These are phyloP conservation scores for Odonthalia washingtoniensis DNA, from an alignment of 31 red algal genomes.

Conservation along the genomic window DNA sequence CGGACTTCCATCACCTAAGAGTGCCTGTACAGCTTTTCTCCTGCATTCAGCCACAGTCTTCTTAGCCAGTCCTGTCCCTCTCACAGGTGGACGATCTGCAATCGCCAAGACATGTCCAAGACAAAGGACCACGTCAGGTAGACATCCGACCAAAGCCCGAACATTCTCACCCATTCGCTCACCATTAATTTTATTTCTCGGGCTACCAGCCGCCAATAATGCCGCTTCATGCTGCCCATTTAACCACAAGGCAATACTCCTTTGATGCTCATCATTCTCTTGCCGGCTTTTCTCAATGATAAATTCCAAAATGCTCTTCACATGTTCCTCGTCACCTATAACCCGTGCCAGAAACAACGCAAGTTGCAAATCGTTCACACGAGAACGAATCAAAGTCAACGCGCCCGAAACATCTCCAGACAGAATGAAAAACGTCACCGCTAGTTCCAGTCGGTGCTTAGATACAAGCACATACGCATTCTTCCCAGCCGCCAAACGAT, in stretches of 20 bases:
- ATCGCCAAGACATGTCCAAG: constrained; percentile 66
- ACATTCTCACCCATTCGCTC: constrained; percentile 7
- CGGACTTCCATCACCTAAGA: constrained; percentile 68
- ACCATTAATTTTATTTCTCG: constrained; percentile 31
- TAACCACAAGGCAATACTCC: constrained; percentile 81
- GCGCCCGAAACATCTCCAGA: constrained; percentile 67
- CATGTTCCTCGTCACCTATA: constrained; percentile 42
- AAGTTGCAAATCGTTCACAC: constrained; percentile 76
- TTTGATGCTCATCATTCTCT: constrained; percentile 59
- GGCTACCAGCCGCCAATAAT: constrained; percentile 43
- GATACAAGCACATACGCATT: constrained; percentile 90
- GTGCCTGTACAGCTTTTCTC: constrained; percentile 57
- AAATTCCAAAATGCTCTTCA: constrained; percentile 26
- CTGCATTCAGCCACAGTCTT: constrained; percentile 36
- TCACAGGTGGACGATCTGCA: constrained; percentile 50
- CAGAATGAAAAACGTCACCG: constrained; percentile 87
- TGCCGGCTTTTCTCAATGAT: background rate
- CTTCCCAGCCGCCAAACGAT: constrained; percentile 77
- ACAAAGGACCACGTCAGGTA: constrained; percentile 55
- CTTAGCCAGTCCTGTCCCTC: constrained; percentile 28
- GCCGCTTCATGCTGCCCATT: constrained; percentile 57
- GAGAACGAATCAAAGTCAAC: constrained; percentile 39
- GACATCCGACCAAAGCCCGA: constrained; percentile 38
- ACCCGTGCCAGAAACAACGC: constrained; percentile 76
- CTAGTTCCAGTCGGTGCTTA: constrained; percentile 82